Base-by-base conservation (phyloP, 139 green algal species). In the Tetraselmis chui region DNA sequence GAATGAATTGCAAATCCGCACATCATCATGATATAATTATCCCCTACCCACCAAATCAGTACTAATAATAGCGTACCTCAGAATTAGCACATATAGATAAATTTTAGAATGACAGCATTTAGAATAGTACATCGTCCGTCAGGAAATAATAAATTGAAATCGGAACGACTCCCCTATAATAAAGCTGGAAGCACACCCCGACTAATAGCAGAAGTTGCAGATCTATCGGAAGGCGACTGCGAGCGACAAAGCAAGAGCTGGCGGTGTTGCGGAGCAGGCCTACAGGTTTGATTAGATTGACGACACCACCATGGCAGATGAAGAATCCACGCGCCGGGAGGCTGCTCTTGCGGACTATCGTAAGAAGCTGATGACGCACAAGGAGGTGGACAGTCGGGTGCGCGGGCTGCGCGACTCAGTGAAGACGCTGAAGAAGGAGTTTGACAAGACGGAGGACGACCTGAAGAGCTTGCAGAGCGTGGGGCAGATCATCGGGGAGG, bases 401-500 rank as follows among this genome's bases (percentile, higher is more conserved):
- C 77, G 91, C 5, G 82, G 83, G 1, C 90, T 96, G 29, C 84
- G 96, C 1, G 92, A 97, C 0, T 83, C 93, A 24, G 91, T 98
- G 0, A 96, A 95, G 86, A 89, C 91, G 58, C 81, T 93, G 0
- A 95, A 97, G 78, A 95, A 92, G 84, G 92, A 97, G 2, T 99
- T 96, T 85, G 97, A 99, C 84, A 99, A 99, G 88, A 99, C 97
- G n/a, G 97, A 99, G 89, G 95, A 99, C 32, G 97, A 99, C 80
- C 87, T 99, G 2, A 98, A 98, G 79, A 95, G 96, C 18, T 87
- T 99, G 84, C 97, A 99, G 85, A 98, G 94, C 83, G 97, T 99
- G 2, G 97, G 97, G 28, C 97, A 99, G 83, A 99, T 99, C 80
- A 99, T 99, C 30, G 97, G 97, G 1, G 97, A 99, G 87, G 97